These are phyloP conservation scores for Globisporangium paddicum DNA, from an alignment of 352 stramenopile species.

Conservation along the genomic window DNA sequence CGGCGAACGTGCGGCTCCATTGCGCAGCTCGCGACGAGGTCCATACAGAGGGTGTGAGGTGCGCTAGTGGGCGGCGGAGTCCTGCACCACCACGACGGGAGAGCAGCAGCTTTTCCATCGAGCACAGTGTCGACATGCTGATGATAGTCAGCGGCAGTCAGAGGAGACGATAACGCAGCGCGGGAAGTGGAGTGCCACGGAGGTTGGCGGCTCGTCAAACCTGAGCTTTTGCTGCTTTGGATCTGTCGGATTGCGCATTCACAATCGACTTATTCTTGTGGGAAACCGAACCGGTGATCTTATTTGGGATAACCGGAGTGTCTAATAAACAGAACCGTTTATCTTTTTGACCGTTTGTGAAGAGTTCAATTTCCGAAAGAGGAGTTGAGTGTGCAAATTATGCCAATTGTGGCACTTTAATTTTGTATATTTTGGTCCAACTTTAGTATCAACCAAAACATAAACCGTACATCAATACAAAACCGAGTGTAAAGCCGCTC, in stretches of 20 bases:
- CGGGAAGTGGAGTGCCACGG: background rate
- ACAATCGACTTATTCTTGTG: background rate
- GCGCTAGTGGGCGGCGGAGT: background rate
- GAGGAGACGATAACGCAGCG: background rate
- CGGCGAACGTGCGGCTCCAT: background rate
- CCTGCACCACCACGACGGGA: background rate
- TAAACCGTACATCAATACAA: too few relatives aligned
- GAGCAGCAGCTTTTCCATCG: slow-evolving; percentile 1
- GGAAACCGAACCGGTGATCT: too few relatives aligned
- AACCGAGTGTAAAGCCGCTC: too few relatives aligned
- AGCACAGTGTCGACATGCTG: slow-evolving; percentile 3
- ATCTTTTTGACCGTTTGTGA: too few relatives aligned
- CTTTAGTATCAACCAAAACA: too few relatives aligned
- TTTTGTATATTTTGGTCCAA: too few relatives aligned
- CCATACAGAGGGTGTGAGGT: background rate
- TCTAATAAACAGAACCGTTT: too few relatives aligned
- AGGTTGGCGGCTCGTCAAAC: background rate
- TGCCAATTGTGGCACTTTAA: too few relatives aligned
- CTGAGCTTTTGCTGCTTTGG: background rate
- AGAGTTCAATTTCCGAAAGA: too few relatives aligned
- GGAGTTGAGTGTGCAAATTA: too few relatives aligned
- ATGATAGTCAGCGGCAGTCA: background rate
- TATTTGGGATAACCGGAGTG: too few relatives aligned
- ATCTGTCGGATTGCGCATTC: background rate
- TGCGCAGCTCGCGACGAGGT: background rate